Conservation (phyloP, 2,329 filamentous ascomycete species). For the Pyrenochaeta sp. region DNA sequence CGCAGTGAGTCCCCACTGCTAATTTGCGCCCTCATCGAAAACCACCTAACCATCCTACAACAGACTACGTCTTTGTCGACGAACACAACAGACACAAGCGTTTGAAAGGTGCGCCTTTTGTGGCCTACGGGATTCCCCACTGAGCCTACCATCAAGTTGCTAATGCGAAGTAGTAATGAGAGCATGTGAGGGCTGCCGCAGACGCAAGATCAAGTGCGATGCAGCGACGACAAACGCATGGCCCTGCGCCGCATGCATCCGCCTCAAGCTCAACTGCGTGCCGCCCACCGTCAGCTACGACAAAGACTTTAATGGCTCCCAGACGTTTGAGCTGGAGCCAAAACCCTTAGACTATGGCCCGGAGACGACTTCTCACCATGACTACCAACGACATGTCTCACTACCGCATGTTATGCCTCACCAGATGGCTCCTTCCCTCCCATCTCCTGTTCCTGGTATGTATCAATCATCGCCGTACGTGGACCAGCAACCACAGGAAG, state of each 20-base stretch:
- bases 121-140: not conserved
- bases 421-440: conserved; percentile 39
- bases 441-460: conserved; percentile 42
- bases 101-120: conserved; percentile 75
- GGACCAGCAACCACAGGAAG: conserved; percentile 43
- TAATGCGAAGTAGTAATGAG: conserved; percentile 77
- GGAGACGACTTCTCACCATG: conserved; percentile 50
- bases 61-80: conserved; percentile 98
- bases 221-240: conserved; percentile 96
- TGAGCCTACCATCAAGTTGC: conserved; percentile 15
- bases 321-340: conserved; percentile 53
- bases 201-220: conserved; percentile 98
- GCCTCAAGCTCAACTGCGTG: conserved; percentile 91
- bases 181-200: conserved; percentile 92
- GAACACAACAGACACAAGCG: conserved; percentile 98
- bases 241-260: conserved; percentile 93
- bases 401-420: conserved; percentile 41
- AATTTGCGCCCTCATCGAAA: not conserved
- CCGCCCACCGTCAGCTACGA: conserved; percentile 85
- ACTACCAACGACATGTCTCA: conserved; percentile 47
- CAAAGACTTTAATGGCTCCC: conserved; percentile 59
- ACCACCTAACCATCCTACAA: conserved; percentile 18
- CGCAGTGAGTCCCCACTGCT: conserved; percentile 71
- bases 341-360: conserved; percentile 51
- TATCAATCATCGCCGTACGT: conserved; percentile 48